Base-by-base conservation (phyloP, 768 basidiomycete species). In the Basidioascus undulatus region DNA sequence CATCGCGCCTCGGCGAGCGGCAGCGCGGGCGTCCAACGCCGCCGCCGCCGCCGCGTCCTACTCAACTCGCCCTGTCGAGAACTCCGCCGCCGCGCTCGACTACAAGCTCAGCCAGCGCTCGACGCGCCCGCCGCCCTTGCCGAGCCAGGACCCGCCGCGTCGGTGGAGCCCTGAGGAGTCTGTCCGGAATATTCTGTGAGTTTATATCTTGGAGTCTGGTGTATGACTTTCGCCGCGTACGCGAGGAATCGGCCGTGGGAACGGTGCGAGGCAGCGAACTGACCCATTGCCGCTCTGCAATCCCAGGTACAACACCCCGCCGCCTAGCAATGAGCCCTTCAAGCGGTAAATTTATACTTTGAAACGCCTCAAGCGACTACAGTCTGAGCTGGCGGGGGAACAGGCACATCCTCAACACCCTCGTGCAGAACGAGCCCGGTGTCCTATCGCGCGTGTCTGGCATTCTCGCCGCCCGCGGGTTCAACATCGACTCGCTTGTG, bases 381-480 rank as follows among this genome's bases (percentile, higher is more conserved):
- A n/a, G 16, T 33, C 25, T 34, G 19, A 6, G n/a, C n/a, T 32
- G 19, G 9, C n/a, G n/a, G n/a, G n/a, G n/a, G n/a, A 8, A 13
- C 52, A 94, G 86, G 58, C 89, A 96, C 55, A 70, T 87, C 43
- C 68, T 96, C 47, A 96, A 98, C 62, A 94, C 87, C 58, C 72
- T 98, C 45, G 92, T 96, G 4, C 92, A 98, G 60, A 94, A 98
- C 57, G 92, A 98, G 61, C 92, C 92, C 3, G 92, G 92, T 53
- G 92, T 98, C n/a, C 69, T 98, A 11, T 92, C 89, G 23, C 77
- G 92, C 51, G 86, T 98, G 3, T 89, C 89, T 6, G 92, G 92
- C 41, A 94, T 89, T 53, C 69, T 98, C 19, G 92, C 92, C 16
- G 92, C 82, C 32, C 68, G 92, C 48, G 92, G 92, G 4, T 92